Base-by-base conservation (phyloP, 768 basidiomycete species). In the Pleurotus citrinopileatus region DNA sequence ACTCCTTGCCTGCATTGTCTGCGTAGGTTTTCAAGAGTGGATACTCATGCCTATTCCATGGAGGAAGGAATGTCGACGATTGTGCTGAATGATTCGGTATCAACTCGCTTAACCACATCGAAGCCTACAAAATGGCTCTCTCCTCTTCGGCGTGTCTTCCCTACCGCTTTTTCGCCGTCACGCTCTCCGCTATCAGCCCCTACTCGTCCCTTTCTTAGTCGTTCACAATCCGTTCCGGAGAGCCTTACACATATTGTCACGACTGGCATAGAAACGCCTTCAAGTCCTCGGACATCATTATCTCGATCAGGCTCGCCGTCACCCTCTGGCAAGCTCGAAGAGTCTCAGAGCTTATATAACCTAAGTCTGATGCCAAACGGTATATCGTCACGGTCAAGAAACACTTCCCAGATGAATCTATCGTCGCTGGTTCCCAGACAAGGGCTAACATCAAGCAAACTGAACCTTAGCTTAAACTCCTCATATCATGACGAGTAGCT, bases 321-420 rank as follows among this genome's bases (percentile, higher is more conserved):
- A 1, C 74, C 76, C 7, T 44, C 29, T 36, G 27, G 17, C 17
- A 22, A 65, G 10, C 71, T 73, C 37, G 57, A 74, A 15, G 76
- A 78, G 37, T 70, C 70, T 45, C 65, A 60, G n/a, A 56, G 59
- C 46, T 54, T 58, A 12, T 65, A 63, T 9, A 43, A 53, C 36
- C 28, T 62, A 57, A 34, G 60, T 58, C 6, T 55, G 37, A 36
- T 59, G 56, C 56, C 60, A 54, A 59, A 57, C 59, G 63, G 70
- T 64, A 62, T 71, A 51, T 76, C 80, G 23, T 71, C 81, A 45
- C 80, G 87, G 13, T 89, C 87, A 59, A 73, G 84, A 59, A 89
- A 87, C 58, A 74, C 76, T 6, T 89, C 87, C 3, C 80, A 83
- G 66, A 77, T 83, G 65, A 89, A 79, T 63, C 63, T 89, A 36